These are phyloP conservation scores for Eucalyptus pauciflora DNA, from an alignment of 345 rosid species.

Conservation along the genomic window DNA sequence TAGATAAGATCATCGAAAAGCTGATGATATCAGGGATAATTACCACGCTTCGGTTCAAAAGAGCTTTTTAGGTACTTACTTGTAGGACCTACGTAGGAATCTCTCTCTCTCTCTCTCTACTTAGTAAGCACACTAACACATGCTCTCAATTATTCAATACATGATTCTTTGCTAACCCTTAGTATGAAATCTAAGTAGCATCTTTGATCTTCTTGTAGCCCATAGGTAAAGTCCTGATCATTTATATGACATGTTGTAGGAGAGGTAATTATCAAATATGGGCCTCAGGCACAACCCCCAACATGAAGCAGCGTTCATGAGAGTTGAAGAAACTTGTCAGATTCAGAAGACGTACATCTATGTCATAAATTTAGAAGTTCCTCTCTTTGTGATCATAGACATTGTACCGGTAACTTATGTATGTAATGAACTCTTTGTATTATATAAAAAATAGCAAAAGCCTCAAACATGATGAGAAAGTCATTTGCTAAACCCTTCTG, in stretches of 20 bases:
- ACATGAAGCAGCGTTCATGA: fast-evolving
- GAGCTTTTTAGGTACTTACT: too few relatives aligned
- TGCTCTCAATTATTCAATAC: background rate
- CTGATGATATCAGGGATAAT: too few relatives aligned
- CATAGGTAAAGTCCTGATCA: too few relatives aligned
- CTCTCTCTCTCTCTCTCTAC: too few relatives aligned
- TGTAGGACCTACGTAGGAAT: background rate
- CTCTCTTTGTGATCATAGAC: background rate
- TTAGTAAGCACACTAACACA: background rate
- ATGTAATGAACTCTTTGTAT: too few relatives aligned
- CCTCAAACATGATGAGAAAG: background rate
- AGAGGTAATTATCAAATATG: background rate
- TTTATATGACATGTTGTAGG: background rate
- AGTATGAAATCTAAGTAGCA: background rate
- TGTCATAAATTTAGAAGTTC: background rate
- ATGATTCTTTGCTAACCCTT: background rate
- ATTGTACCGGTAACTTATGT: background rate
- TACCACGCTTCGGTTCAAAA: too few relatives aligned
- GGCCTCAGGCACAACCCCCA: fast-evolving
- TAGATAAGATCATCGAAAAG: background rate
- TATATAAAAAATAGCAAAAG: background rate
- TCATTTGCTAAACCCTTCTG: background rate
- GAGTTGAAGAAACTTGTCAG: background rate
- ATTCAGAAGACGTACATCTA: fast-evolving
- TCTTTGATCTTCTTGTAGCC: background rate